These are phyloP conservation scores for Penicillium taxi DNA, from an alignment of 495 filamentous ascomycete species.

Conservation along the genomic window DNA sequence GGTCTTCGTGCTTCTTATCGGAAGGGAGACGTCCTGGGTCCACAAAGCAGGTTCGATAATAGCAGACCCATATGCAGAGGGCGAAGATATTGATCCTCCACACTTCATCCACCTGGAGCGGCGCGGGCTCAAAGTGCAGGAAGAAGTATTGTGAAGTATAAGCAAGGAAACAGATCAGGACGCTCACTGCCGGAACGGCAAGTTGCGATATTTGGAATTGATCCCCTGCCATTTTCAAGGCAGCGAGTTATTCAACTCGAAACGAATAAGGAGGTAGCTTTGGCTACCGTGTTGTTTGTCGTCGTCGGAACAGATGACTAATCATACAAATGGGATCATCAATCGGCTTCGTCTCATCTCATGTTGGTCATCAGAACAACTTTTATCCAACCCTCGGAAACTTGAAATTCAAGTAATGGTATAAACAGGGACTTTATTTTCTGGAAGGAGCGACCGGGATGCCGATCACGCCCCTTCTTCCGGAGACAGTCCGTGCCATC, in stretches of 20 bases:
- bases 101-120: slow-evolving; percentile 51
- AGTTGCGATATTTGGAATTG: slow-evolving; percentile 33
- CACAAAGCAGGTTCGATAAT: slow-evolving; percentile 66
- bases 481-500: slow-evolving; percentile 55
- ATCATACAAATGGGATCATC: slow-evolving; percentile 7
- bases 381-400: too few relatives aligned
- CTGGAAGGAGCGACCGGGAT: slow-evolving; percentile 25
- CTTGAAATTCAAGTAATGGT: too few relatives aligned
- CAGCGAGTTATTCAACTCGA: not conserved
- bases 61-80: slow-evolving; percentile 67
- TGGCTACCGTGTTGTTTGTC: slow-evolving; percentile 18
- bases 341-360: too few relatives aligned
- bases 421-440: too few relatives aligned
- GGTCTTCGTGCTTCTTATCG: slow-evolving; percentile 18
- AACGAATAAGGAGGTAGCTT: slow-evolving; percentile 1
- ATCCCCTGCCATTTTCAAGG: slow-evolving; percentile 16
- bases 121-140: slow-evolving; percentile 58
- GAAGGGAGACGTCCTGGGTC: slow-evolving; percentile 58
- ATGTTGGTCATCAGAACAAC: too few relatives aligned
- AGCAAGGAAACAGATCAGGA: slow-evolving; percentile 67
- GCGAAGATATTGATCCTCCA: slow-evolving; percentile 70
- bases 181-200: slow-evolving; percentile 57
- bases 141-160: slow-evolving; percentile 84
- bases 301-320: slow-evolving; percentile 14
- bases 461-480: slow-evolving; percentile 62